Base-by-base conservation (phyloP, 163 green algal genomes). In the Smithsoniella earleae region DNA sequence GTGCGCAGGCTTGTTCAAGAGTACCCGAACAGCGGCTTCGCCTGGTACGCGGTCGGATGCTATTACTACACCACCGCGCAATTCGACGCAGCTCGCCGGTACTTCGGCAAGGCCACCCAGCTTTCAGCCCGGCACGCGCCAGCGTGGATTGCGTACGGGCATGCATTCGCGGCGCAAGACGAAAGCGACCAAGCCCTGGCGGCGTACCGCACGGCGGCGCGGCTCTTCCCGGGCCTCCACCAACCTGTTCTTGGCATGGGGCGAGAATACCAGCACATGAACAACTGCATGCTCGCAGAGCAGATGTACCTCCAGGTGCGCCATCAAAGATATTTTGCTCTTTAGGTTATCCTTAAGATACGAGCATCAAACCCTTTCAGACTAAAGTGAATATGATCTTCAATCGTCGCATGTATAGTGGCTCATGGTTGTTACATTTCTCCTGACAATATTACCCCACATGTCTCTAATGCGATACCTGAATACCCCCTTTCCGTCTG, bases 171-270 rank as follows among this genome's bases (percentile, higher is more conserved):
- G 3, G 85, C 84, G 44, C 88, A 94, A 75, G 94, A 96, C 66
- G 92, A 98, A 74, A 89, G 82, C 43, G 92, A 97, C 75, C 86
- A 92, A 82, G 94, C 94, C 16, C 92, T 99, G 86, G 92, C 89
- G 13, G 94, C 94, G 0, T 99, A 97, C 78, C 84, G 94, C 28
- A 96, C 92, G 1, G 94, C 94, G 28, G 74, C 85, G 16, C 85
- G 94, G 8, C 85, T 96, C 20, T 98, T 98, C 80, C 89, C 89
- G 2, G 93, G 93, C 3, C 83, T 96, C 76, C 91, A 97, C 80
- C 75, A 86, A 27, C 91, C 94, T 3, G 52, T 96, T 46, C 77
- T 97, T 65, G 94, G 89, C 65, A 94, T 97, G 83, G 93, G 89
- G 45, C 88, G 90, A 75, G 93, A 97, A 82, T 97, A 97, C 80